Conservation (phyloP, 2,329 filamentous ascomycete genomes). For the Cucurbitaria berberidis region DNA sequence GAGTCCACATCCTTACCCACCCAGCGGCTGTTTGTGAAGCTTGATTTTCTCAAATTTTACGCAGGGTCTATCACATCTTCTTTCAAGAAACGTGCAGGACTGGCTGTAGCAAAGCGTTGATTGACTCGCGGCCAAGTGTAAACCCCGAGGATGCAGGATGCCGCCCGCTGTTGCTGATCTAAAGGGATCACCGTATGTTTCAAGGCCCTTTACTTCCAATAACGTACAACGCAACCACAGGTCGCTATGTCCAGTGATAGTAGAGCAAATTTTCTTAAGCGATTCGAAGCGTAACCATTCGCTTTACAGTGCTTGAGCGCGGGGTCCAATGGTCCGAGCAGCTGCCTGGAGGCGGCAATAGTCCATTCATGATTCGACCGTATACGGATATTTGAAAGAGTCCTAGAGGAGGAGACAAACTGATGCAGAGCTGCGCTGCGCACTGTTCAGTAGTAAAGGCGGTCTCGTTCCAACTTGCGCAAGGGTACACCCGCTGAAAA, state of each 20-base stretch:
- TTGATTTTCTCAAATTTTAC: conserved; percentile 16
- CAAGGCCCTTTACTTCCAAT: not conserved
- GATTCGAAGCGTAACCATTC: not conserved
- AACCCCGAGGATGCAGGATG: not conserved
- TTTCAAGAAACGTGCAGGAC: conserved; percentile 10
- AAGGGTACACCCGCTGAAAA: conserved; percentile 41
- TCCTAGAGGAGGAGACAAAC: not conserved
- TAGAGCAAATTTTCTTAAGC: no score
- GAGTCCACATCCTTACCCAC: conserved; percentile 17
- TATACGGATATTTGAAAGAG: conserved; percentile 13
- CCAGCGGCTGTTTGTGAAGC: conserved; percentile 24
- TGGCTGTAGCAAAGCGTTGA: conserved; percentile 17
- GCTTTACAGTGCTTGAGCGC: not conserved
- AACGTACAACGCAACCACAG: not conserved
- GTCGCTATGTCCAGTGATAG: not conserved
- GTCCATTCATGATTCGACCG: conserved; percentile 8
- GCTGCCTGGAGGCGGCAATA: conserved; percentile 1
- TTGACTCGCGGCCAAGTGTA: not conserved
- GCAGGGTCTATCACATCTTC: conserved; percentile 24
- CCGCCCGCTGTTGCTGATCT: conserved; percentile 1
- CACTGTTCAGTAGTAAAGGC: conserved; percentile 30
- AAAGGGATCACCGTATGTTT: conserved; percentile 7
- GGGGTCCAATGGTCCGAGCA: not conserved
- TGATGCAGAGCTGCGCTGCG: conserved; percentile 5
- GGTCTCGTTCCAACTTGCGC: conserved; percentile 34